Evolutionary conservation across 768 basidiomycete species (phyloP).

Genomic region (Phlebiopsis flavidoalba): DNA sequence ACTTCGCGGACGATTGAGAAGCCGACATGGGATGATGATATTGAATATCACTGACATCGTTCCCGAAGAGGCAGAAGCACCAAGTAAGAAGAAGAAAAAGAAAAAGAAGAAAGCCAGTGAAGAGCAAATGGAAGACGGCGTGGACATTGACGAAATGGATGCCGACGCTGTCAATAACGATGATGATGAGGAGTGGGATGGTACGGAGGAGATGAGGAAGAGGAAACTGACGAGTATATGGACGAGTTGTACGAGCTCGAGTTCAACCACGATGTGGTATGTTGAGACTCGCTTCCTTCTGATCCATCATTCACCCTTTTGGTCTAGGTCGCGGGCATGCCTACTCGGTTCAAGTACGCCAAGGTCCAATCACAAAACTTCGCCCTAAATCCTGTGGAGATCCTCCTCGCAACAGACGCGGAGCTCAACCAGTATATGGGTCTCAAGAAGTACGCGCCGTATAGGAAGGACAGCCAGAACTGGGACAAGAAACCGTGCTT

Average conservation of each 20-base stretch:
- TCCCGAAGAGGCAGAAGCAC: constrained; percentile 24
- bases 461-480: constrained; percentile 51
- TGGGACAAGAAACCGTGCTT: constrained; percentile 63
- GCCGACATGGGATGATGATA: constrained; percentile 90
- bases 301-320: background rate
- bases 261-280: constrained; percentile 93
- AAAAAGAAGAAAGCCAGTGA: constrained; percentile 41
- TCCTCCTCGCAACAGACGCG: constrained; percentile 85
- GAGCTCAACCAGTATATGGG: constrained; percentile 92
- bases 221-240: constrained; percentile 83
- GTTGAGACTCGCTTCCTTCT: constrained; percentile 21
- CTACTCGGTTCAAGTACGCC: constrained; percentile 93
- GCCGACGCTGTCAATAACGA: constrained; percentile 55
- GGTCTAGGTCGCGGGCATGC: constrained; percentile 75
- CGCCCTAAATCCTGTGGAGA: constrained; percentile 77
- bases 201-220: constrained; percentile 89
- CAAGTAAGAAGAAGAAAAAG: constrained; percentile 53
- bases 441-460: constrained; percentile 89
- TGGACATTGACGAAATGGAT: constrained; percentile 42
- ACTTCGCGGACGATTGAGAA: constrained; percentile 46
- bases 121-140: constrained; percentile 40
- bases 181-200: constrained; percentile 72
- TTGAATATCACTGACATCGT: constrained; percentile 71
- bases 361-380: constrained; percentile 56
- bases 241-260: constrained; percentile 87